Base-by-base conservation (phyloP, 352 stramenopile species). In the Phytophthora fragariae region DNA sequence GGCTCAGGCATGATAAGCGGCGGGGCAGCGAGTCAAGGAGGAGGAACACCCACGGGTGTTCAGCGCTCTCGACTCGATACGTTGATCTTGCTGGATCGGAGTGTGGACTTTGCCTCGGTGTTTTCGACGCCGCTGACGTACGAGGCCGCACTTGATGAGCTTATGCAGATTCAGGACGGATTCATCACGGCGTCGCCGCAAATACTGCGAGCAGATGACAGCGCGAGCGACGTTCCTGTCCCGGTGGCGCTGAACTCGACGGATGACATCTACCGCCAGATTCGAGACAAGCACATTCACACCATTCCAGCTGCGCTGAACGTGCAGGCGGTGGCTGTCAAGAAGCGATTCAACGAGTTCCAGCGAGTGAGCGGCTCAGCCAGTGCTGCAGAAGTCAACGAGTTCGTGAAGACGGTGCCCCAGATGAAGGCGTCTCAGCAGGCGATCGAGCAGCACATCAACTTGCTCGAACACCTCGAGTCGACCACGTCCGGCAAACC, bases 41-140 rank as follows among this genome's bases (percentile, higher is more conserved):
- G 37, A 44, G 37, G 37, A 2, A 44, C 55, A 5, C 49, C 55
- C 19, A 31, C 49, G 27, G 54, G 24, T 41, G 41, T 15, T 19
- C 19, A 24, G 17, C 35, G 37, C 60, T 82, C 67, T n/a, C 59
- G 58, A 21, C 77, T 90, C 6, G 65, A 90, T 35, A 91, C 86
- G n/a, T 74, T 93, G 21, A 70, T 94, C n/a, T 12, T 95, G 44
- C 66, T 96, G 4, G 89, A 96, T 57, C 84, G 89, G 1, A 81
- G 73, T 59, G 72, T 93, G 10, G 89, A 96, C 73, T 89, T 88
- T 49, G 89, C 82, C 6, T 90, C 87, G 1, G 80, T 83, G 3
- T 73, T 96, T 10, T 92, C 72, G 2, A 92, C 81, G 3, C 85
- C 89, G 9, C 75, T 96, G 12, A 94, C 88, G 29, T 89, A 92